phyloP scores from a whole-genome alignment of 1,284 basidiomycete species.

The Microbotryomycetes sp. region DNA sequence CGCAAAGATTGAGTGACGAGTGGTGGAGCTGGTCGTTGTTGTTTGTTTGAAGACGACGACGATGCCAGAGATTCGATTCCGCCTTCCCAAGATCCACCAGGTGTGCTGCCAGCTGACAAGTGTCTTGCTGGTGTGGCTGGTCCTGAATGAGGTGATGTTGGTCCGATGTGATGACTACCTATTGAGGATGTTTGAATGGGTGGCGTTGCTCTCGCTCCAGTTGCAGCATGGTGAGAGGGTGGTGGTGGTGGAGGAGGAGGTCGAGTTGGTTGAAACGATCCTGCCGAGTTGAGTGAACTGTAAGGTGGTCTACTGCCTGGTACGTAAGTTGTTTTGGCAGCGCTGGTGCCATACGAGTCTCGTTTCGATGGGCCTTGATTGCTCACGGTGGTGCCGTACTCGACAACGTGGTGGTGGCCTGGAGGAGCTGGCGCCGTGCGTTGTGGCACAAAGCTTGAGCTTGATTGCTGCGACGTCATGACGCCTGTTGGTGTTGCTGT shows the following conservation, averaged over 20 bases:
- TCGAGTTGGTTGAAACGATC: not conserved
- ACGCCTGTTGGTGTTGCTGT: not conserved
- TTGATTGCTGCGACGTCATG: not conserved
- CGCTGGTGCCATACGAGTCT: not conserved
- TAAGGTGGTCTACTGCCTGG: not conserved
- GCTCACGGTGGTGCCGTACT: not conserved
- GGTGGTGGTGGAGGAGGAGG: too few species aligned
- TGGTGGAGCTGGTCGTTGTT: conserved; percentile 2
- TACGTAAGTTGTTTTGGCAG: not conserved
- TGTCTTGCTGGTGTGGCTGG: not conserved
- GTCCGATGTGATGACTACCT: not conserved
- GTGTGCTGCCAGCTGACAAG: not conserved
- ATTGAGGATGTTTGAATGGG: not conserved
- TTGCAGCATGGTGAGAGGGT: too few species aligned
- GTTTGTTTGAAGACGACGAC: not conserved
- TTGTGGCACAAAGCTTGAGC: not conserved
- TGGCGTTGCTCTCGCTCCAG: not conserved
- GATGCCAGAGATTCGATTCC: not conserved
- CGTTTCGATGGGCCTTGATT: not conserved
- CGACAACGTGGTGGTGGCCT: not conserved
- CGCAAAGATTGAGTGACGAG: conserved; percentile 6
- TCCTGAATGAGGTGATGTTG: not conserved
- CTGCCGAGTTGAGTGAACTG: not conserved
- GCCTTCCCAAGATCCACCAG: not conserved
- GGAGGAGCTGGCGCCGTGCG: not conserved